These are phyloP conservation scores for Teratosphaeria epicoccoides DNA, from an alignment of 2,329 filamentous ascomycete species.

Conservation along the genomic window DNA sequence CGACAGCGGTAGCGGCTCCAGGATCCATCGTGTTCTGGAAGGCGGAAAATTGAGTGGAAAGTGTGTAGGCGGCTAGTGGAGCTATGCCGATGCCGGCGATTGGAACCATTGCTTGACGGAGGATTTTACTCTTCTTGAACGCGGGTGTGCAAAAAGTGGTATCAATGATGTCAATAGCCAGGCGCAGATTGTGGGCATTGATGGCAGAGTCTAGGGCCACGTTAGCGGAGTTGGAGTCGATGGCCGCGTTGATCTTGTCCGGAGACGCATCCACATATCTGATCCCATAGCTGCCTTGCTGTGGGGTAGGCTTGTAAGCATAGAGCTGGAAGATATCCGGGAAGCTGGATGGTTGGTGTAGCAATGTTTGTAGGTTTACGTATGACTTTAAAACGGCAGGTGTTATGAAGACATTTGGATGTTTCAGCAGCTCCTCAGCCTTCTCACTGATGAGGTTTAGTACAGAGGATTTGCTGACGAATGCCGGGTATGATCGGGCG, in stretches of 20 bases:
- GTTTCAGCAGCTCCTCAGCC: slow-evolving; percentile 59
- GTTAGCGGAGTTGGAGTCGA: slow-evolving; percentile 60
- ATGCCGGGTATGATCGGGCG: slow-evolving; percentile 21
- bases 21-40: slow-evolving; percentile 70
- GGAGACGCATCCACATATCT: slow-evolving; percentile 55
- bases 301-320: slow-evolving; percentile 57
- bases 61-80: slow-evolving; percentile 57
- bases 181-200: slow-evolving; percentile 62
- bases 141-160: slow-evolving; percentile 56
- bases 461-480: slow-evolving; percentile 27
- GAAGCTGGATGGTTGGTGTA: slow-evolving; percentile 64
- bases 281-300: slow-evolving; percentile 35
- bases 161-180: slow-evolving; percentile 66
- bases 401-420: slow-evolving; percentile 72
- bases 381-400: slow-evolving; percentile 62
- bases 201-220: slow-evolving; percentile 71
- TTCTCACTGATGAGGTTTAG: slow-evolving; percentile 39
- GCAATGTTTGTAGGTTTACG: slow-evolving; percentile 61
- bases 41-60: slow-evolving; percentile 56
- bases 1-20: slow-evolving; percentile 61
- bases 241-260: slow-evolving; percentile 50
- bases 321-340: slow-evolving; percentile 74
- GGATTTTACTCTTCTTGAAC: slow-evolving; percentile 55
- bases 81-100: slow-evolving; percentile 44
- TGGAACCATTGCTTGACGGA: slow-evolving; percentile 54